These are phyloP conservation scores for Lactifluus echinatus DNA, from an alignment of 768 basidiomycete species.

Conservation along the genomic window DNA sequence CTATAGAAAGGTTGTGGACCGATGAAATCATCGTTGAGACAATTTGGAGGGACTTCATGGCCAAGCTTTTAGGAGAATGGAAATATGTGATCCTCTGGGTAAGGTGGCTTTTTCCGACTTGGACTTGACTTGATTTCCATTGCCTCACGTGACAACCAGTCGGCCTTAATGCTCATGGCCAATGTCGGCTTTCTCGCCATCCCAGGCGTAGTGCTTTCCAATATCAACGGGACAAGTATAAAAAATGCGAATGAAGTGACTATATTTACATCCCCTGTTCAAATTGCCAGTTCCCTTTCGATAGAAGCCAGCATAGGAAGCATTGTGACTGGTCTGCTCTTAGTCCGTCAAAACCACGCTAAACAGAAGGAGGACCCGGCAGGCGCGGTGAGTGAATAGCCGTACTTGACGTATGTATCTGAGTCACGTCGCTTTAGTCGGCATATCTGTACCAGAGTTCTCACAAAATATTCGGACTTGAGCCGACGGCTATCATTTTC, in stretches of 20 bases:
- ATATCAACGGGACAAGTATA: not conserved
- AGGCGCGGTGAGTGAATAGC: not conserved
- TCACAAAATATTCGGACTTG: slow-evolving; percentile 35
- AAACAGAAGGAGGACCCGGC: slow-evolving; percentile 29
- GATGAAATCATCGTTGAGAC: no score
- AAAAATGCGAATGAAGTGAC: not conserved
- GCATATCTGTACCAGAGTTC: slow-evolving; percentile 23
- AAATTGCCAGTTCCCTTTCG: slow-evolving; percentile 43
- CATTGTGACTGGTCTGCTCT: slow-evolving; percentile 38
- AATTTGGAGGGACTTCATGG: no score
- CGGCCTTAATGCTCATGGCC: slow-evolving; percentile 28
- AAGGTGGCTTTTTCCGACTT: not conserved
- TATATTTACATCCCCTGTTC: slow-evolving; percentile 32
- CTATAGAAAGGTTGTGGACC: no score
- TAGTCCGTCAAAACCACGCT: slow-evolving; percentile 36
- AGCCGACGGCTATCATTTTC: slow-evolving; percentile 44
- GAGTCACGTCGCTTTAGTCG: slow-evolving; percentile 11
- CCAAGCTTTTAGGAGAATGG: no score
- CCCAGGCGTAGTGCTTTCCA: slow-evolving; percentile 21
- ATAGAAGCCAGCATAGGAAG: slow-evolving; percentile 39
- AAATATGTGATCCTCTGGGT: slow-evolving; percentile 4
- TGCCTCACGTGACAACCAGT: slow-evolving; percentile 13
- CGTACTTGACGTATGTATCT: no score
- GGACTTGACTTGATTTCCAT: not conserved
- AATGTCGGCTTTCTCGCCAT: slow-evolving; percentile 31